A percentile compares a stretch with the other conserved stretches of the same genome.
These are phyloP conservation scores for Lasiosphaeria miniovina DNA, from an alignment of 495 filamentous ascomycete genomes.

Conservation along the genomic window DNA sequence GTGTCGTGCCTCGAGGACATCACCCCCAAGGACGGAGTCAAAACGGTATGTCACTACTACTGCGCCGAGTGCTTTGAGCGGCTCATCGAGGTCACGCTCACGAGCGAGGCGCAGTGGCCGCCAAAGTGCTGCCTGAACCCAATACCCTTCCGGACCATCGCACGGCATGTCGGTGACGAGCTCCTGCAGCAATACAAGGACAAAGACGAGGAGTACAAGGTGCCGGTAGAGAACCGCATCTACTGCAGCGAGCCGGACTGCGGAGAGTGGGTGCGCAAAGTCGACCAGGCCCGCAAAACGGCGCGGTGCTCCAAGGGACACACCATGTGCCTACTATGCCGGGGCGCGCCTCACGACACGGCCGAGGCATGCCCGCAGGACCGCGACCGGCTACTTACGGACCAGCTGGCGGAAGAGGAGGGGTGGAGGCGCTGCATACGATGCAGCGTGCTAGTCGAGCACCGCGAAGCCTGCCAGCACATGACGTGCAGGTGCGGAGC, in stretches of 20 bases:
- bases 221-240: slow-evolving; percentile 34
- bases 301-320: slow-evolving; percentile 37
- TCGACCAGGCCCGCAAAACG: slow-evolving; percentile 17
- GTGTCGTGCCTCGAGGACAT: slow-evolving; percentile 44
- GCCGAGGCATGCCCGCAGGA: slow-evolving; percentile 34
- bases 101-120: slow-evolving; percentile 43
- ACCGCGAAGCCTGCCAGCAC: slow-evolving; percentile 48
- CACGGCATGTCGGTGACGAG: slow-evolving; percentile 21
- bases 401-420: slow-evolving; percentile 38
- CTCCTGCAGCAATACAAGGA: slow-evolving; percentile 25
- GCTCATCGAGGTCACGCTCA: slow-evolving; percentile 34
- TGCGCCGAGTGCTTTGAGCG: slow-evolving; percentile 40
- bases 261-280: slow-evolving; percentile 29
- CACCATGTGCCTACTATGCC: slow-evolving; percentile 37
- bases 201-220: slow-evolving; percentile 34
- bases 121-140: slow-evolving; percentile 44
- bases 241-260: slow-evolving; percentile 38
- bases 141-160: slow-evolving; percentile 33
- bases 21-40: slow-evolving; percentile 27
- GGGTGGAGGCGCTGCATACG: slow-evolving; percentile 44
- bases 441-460: slow-evolving; percentile 45
- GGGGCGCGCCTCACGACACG: slow-evolving; percentile 25
- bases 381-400: slow-evolving; percentile 26
- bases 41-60: slow-evolving; percentile 38
- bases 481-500: slow-evolving; percentile 46